Conservation (phyloP, 2,329 filamentous ascomycete genomes). For the Fusarium illudens region DNA sequence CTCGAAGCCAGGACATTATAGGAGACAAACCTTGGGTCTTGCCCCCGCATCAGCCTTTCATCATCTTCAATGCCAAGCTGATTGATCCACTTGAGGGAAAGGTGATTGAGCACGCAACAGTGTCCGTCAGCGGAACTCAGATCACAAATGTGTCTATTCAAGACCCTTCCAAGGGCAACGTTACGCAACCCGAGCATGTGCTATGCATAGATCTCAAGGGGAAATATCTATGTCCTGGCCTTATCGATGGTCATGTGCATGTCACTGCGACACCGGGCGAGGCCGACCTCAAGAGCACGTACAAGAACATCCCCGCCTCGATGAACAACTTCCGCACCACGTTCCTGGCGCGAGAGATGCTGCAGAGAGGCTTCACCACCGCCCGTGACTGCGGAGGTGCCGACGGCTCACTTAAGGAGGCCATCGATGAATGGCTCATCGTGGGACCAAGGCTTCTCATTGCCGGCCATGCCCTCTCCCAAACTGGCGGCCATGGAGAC, state of each 20-base stretch:
- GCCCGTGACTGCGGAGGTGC: constrained; percentile 68
- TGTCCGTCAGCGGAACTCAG: neutral
- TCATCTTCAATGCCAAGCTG: neutral
- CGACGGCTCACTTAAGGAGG: constrained; percentile 62
- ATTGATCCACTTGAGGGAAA: neutral
- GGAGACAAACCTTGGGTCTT: neutral
- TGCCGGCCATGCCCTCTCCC: constrained; percentile 61
- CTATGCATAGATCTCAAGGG: constrained; percentile 36
- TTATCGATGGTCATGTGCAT: constrained; percentile 49
- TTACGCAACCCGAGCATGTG: neutral
- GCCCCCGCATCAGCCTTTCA: neutral
- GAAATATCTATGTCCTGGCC: constrained; percentile 45
- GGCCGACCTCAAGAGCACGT: constrained; percentile 34
- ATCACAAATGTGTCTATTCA: neutral
- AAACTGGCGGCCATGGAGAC: constrained; percentile 68
- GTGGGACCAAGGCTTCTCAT: constrained; percentile 66
- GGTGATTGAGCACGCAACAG: neutral
- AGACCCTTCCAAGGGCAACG: neutral
- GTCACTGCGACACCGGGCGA: constrained; percentile 44
- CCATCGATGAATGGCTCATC: constrained; percentile 63
- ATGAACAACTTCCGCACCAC: constrained; percentile 56
- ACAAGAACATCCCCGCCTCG: constrained; percentile 43
- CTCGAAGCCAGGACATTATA: neutral
- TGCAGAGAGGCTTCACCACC: constrained; percentile 66
- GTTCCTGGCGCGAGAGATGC: constrained; percentile 58